These are phyloP conservation scores for Solanum ossicruentum DNA, from an alignment of 257 asterid genomes.

Conservation along the genomic window DNA sequence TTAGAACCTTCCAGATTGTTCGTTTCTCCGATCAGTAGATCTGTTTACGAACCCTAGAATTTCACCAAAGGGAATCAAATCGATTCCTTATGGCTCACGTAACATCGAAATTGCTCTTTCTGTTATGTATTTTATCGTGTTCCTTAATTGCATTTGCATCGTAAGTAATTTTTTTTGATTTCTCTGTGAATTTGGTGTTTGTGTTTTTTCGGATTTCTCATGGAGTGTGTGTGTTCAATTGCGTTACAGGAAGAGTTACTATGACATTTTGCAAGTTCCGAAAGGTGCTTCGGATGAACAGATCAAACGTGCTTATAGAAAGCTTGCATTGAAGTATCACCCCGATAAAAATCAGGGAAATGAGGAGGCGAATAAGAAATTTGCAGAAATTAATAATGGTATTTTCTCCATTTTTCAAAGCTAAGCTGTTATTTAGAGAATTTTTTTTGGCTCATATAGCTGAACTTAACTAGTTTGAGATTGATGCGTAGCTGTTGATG, in stretches of 20 bases:
- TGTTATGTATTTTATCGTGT: constrained; percentile 34
- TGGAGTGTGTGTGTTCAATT: not conserved
- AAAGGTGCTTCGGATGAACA: constrained; percentile 83
- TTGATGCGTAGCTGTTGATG: not conserved
- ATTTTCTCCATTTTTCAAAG: not conserved
- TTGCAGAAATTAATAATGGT: constrained; percentile 92
- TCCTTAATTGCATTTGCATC: constrained; percentile 56
- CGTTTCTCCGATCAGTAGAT: not conserved
- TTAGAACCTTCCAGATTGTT: not conserved
- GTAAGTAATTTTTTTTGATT: constrained; percentile 25
- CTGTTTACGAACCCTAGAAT: not conserved
- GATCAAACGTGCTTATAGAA: constrained; percentile 83
- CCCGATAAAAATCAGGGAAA: constrained; percentile 88
- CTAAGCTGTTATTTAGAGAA: not conserved
- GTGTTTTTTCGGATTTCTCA: not conserved
- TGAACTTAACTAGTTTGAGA: not conserved
- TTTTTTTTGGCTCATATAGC: not conserved
- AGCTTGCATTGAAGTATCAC: constrained; percentile 90
- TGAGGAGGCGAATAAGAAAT: constrained; percentile 83
- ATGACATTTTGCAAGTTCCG: constrained; percentile 68
- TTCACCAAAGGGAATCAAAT: constrained; percentile 8
- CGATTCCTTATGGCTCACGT: constrained; percentile 42
- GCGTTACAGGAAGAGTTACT: constrained; percentile 62
- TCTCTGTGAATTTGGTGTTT: not conserved
- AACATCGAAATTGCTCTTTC: constrained; percentile 37